Evolutionary conservation across 129 eudicot genomes (phyloP).

Genomic region (Scalesia atractyloides): DNA sequence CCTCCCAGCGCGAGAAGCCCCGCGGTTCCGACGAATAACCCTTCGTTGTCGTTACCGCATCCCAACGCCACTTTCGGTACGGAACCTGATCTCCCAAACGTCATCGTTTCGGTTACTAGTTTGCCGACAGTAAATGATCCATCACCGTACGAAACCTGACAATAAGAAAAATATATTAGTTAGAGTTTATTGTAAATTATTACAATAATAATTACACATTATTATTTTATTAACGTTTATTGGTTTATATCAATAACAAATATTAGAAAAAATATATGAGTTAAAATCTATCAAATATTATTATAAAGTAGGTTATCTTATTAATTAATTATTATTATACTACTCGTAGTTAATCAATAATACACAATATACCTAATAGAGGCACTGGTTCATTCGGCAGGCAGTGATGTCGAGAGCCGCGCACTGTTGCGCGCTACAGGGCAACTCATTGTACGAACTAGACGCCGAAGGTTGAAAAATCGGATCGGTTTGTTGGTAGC

Average conservation of each 20-base stretch:
- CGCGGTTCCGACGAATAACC: conserved; percentile 64
- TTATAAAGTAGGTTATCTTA: no score
- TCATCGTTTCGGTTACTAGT: conserved; percentile 68
- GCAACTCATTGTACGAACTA: conserved; percentile 30
- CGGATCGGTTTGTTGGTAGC: conserved; percentile 77
- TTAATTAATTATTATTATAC: no score
- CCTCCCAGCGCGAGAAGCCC: conserved; percentile 71
- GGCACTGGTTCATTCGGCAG: conserved; percentile 47
- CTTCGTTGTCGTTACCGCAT: conserved; percentile 80
- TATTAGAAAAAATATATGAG: no score
- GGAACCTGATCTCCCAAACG: conserved; percentile 50
- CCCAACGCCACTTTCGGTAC: conserved; percentile 64
- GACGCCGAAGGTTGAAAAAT: conserved; percentile 51
- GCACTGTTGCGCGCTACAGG: conserved; percentile 54
- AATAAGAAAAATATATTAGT: no score
- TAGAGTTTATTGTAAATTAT: no score
- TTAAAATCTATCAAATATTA: no score
- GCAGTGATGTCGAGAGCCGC: conserved; percentile 38
- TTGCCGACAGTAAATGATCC: conserved; percentile 78
- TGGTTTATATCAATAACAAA: no score
- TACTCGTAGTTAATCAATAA: no score
- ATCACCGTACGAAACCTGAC: conserved; percentile 72
- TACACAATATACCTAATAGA: conserved; percentile 38
- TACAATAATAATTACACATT: no score
- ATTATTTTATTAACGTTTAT: no score